Conservation (phyloP, 2,329 filamentous ascomycete species). For the Parastagonospora avenae region DNA sequence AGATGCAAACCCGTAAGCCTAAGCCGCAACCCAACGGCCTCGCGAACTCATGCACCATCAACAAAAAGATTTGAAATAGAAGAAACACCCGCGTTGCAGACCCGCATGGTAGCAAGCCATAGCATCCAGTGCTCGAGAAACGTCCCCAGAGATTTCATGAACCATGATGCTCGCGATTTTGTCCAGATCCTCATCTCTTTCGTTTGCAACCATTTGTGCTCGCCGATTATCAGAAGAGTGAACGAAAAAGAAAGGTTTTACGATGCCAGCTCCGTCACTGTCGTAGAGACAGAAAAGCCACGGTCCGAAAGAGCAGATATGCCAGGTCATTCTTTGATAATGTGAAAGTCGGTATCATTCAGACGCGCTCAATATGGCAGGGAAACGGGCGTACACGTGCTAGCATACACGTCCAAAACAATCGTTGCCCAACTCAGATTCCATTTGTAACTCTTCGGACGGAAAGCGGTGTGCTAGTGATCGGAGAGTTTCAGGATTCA, state of each 20-base stretch:
- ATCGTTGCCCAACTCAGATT: constrained; percentile 45
- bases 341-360: constrained; percentile 46
- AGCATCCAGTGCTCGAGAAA: constrained; percentile 26
- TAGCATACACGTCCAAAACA: constrained; percentile 38
- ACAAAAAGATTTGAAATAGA: constrained; percentile 31
- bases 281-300: constrained; percentile 34
- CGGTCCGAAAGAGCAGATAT: constrained; percentile 39
- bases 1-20: constrained; percentile 8
- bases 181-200: constrained; percentile 31
- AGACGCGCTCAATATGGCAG: constrained; percentile 46
- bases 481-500: constrained; percentile 41
- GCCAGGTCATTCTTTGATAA: constrained; percentile 41
- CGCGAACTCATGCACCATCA: constrained; percentile 25
- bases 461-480: constrained; percentile 38
- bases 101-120: constrained; percentile 22
- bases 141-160: constrained; percentile 12
- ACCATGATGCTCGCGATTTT: constrained; percentile 40
- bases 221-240: constrained; percentile 32
- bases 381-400: constrained; percentile 41
- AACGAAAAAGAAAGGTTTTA: constrained; percentile 42
- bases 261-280: constrained; percentile 31
- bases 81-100: constrained; percentile 46
- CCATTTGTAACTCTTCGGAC: constrained; percentile 40
- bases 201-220: constrained; percentile 36
- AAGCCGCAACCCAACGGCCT: constrained; percentile 9